Base-by-base conservation (phyloP, 78 protist genomes). In the Monosiga brevicollis region DNA sequence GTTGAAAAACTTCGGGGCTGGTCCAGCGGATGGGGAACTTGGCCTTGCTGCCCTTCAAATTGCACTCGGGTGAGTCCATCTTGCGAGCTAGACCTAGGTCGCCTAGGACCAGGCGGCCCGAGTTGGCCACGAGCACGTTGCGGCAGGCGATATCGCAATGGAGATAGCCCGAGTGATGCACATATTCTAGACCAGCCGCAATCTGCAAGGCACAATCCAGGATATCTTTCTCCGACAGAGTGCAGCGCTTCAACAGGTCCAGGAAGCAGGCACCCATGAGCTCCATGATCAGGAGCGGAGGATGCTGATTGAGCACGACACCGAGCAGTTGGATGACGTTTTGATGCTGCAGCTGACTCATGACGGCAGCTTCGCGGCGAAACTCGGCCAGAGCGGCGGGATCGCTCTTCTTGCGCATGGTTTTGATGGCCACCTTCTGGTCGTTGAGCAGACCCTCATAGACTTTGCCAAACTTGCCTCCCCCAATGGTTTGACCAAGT, bases 391-490 rank as follows among this genome's bases (percentile, higher is more conserved):
- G 2, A 25, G 40, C 70, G 72, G 41, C 72, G 6, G 11, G 73
- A 72, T 43, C 36, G 74, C 6, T 42, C 22, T 73, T 34, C 82
- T 78, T 78, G n/a, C n/a, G n/a, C 34, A 78, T 36, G 42, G 82
- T 78, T 20, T 78, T 78, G 71, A 78, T 34, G 39, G 82, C 82
- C 20, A 78, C 82, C 38, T 78, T 78, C 42, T 39, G 49, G 2
- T 34, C 42, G 49, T 49, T 42, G 6, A 6, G 39, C 6, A 49
- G 36, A 1, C 39, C 79, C 79, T 75, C 79, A 25, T 75, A 75
- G 36, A 75, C 79, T n/a, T n/a, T n/a, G n/a, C n/a, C n/a, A n/a
- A n/a, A n/a, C n/a, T n/a, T n/a, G n/a, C n/a, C n/a, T n/a, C n/a
- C n/a, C n/a, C n/a, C n/a, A n/a, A n/a, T n/a, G n/a, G n/a, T n/a